Base-by-base conservation (phyloP, 495 filamentous ascomycete species). In the Cercophora scortea region DNA sequence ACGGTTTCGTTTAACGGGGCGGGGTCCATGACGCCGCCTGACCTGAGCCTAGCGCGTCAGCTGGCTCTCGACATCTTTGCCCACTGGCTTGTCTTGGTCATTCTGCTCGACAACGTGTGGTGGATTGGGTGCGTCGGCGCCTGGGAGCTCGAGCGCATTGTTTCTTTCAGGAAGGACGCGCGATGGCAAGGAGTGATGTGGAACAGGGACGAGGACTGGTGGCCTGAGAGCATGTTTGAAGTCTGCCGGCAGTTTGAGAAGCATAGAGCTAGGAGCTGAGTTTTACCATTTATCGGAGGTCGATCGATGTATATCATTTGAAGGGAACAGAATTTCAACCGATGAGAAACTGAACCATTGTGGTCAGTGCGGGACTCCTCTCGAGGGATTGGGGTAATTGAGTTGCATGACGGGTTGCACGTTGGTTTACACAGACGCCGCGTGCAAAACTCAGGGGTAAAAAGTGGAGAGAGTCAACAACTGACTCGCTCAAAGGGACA, bases 31-130 rank as follows among this genome's bases (percentile, higher is more conserved):
- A 8, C 34, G 15, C 13, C 33, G 4, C n/a, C 11, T 40, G 38
- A 46, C 15, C 50, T 51, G 1, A 53, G 52, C 15, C 8, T 56
- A 4, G 49, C 51, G 16, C 56, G 61, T 18, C 59, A 68, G 32
- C 57, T 72, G 3, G 72, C 69, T 0, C 25, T 73, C n/a, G 71
- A 73, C 6, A 71, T 73, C 38, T 74, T 76, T 51, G 61, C 68
- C 2, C 69, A 74, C 43, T 76, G 67, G 67, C 55, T 73, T 15
- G 72, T 74, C n/a, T 50, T 74, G 8, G 62, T 77, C 6, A 56
- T 74, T 36, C 47, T 74, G 42, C 47, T 75, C 35, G 66, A 73
- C 50, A 61, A 67, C 19, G 71, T 75, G 38, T 72, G 71, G 72
- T 71, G 72, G 72, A 71, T 73, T 42, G 66, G 70, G 7, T 59